Percentiles rank a stretch among this genome's conserved stretches.
These are phyloP conservation scores for Pseudogymnoascus pannorum DNA, from an alignment of 2,329 filamentous ascomycete species.

Conservation along the genomic window DNA sequence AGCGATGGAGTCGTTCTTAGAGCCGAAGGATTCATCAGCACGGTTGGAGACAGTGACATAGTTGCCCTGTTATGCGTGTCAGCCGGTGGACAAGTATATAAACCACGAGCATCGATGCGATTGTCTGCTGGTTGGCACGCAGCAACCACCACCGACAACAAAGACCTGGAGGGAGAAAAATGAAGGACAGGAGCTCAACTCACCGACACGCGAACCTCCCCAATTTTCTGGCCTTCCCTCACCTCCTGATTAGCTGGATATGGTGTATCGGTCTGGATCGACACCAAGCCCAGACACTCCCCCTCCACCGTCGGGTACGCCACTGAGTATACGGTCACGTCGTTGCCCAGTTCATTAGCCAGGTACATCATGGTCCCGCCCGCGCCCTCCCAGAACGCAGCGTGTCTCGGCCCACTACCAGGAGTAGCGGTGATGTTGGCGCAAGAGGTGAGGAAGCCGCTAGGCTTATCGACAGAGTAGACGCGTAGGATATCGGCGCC, in stretches of 20 bases:
- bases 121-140: no score
- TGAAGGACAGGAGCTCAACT: background rate
- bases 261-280: slow-evolving; percentile 40
- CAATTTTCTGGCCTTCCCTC: slow-evolving; percentile 42
- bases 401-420: slow-evolving; percentile 48
- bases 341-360: slow-evolving; percentile 40
- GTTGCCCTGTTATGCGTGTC: slow-evolving; percentile 32
- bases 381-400: slow-evolving; percentile 36
- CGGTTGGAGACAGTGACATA: slow-evolving; percentile 57
- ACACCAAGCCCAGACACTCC: slow-evolving; percentile 39
- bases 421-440: slow-evolving; percentile 30
- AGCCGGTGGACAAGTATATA: background rate
- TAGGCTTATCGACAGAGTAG: slow-evolving; percentile 36
- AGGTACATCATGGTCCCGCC: slow-evolving; percentile 34
- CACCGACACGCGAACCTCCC: slow-evolving; percentile 41
- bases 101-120: background rate
- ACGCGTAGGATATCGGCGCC: slow-evolving; percentile 43
- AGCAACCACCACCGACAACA: background rate
- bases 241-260: slow-evolving; percentile 37
- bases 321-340: slow-evolving; percentile 32
- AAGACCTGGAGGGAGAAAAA: background rate
- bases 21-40: slow-evolving; percentile 48
- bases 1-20: slow-evolving; percentile 38
- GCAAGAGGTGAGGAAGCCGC: slow-evolving; percentile 32
- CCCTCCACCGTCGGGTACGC: slow-evolving; percentile 25